Evolutionary conservation across 345 rosid species (phyloP).

Genomic region (Murraya koenigii): DNA sequence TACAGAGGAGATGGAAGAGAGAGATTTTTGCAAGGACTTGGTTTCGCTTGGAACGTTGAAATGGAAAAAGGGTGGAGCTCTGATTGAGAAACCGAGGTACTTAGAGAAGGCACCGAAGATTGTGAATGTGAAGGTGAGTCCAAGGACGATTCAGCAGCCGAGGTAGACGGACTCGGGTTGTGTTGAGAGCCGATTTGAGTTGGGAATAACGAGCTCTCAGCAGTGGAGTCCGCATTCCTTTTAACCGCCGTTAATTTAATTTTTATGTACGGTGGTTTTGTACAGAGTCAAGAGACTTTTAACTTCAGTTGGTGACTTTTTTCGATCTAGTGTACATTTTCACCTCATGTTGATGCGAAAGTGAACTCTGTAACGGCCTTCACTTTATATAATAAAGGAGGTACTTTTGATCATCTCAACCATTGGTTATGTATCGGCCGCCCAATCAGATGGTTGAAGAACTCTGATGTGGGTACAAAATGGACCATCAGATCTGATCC

Average conservation of each 20-base stretch:
- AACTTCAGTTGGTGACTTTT: not conserved
- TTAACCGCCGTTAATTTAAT: not conserved
- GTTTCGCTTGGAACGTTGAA: conserved; percentile 34
- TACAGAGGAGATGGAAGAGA: conserved; percentile 30
- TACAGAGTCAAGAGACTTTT: not conserved
- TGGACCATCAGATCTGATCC: not conserved
- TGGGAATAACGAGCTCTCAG: not conserved
- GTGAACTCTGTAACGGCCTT: not conserved
- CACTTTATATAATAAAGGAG: not conserved
- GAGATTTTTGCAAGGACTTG: conserved; percentile 27
- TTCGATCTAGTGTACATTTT: not conserved
- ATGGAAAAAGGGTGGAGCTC: conserved; percentile 33
- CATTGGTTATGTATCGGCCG: not conserved
- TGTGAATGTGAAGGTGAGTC: conserved; percentile 51
- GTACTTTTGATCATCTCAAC: not conserved
- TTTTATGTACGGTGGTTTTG: not conserved
- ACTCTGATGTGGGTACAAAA: not conserved
- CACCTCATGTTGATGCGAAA: not conserved
- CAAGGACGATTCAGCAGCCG: conserved; percentile 67
- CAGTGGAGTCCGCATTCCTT: not conserved
- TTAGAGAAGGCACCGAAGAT: conserved; percentile 52
- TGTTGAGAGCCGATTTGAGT: not conserved
- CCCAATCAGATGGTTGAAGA: not conserved
- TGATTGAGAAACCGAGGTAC: conserved; percentile 30
- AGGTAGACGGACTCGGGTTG: conserved; percentile 22